Evolutionary conservation across 2,329 filamentous ascomycete genomes (phyloP), one percentile per base, ranked within the genome.

Genomic region (Didymella glomerata): DNA sequence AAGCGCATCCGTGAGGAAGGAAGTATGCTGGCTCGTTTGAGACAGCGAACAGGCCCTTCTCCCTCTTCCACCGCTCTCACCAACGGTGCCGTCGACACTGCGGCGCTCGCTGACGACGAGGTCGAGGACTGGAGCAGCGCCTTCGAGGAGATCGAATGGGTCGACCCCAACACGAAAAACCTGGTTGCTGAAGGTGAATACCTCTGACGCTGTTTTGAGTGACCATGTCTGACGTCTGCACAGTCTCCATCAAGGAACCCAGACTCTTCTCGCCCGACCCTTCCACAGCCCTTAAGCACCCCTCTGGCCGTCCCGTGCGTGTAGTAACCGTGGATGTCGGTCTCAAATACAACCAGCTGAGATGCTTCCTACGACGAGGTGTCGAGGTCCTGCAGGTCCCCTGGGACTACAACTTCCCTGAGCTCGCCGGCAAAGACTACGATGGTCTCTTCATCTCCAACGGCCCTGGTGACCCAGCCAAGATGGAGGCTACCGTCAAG

Each of bases 361-460:
- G 95, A 68, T 99, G 95, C 81, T 88, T 99, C 71, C 84, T 99
- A 60, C 89, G 88, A 71, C 88, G 95, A 68, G 95, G 95, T 54
- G 90, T 98, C 55, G 95, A 99, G 77, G 93, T 98, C 48, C 82
- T 97, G 65, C 92, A 97, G 56, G 93, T 95, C 64, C 95, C 95
- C 10, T 99, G 94, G 93, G 89, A 99, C 80, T 93, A 97, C 74
- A 90, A 98, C 77, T 93, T 98, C 77, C 87, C 89, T 54, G 81
- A 84, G 54, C 85, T 92, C 55, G 88, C 88, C 53, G 90, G 88
- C 58, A 90, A 91, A 64, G 88, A 96, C 67, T 98, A 97, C 75
- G 95, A 99, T 77, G 95, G 95, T 76, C 87, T 99, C 47, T 99
- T 99, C 83, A 88, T 99, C 68, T 98, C 94, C 66, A 99, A 99